Evolutionary conservation across 192 early-diverging fungal species (phyloP).

Genomic region (Geosiphon pyriformis): DNA sequence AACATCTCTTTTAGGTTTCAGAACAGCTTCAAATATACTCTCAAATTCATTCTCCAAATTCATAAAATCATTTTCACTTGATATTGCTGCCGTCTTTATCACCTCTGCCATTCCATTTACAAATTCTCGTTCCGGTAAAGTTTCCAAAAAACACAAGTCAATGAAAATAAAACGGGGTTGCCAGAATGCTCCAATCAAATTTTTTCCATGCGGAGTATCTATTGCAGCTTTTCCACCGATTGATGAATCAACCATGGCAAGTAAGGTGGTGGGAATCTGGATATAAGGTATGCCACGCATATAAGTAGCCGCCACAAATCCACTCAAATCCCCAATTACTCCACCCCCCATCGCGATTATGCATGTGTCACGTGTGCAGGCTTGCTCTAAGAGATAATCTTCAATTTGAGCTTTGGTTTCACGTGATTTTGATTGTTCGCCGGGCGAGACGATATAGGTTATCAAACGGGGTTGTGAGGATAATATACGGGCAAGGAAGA

Average conservation of each 20-base stretch:
- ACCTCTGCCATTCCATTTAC: conserved; percentile 97
- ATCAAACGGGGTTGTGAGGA: conserved; percentile 53
- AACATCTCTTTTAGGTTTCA: conserved; percentile 37
- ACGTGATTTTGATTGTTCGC: conserved; percentile 85
- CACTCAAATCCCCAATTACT: conserved; percentile 93
- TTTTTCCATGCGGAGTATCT: conserved; percentile 95
- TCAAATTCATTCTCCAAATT: conserved; percentile 83
- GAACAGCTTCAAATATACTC: conserved; percentile 70
- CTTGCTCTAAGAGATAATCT: conserved; percentile 80
- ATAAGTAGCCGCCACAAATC: conserved; percentile 96
- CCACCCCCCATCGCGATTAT: conserved; percentile 94
- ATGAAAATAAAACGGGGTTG: conserved; percentile 92
- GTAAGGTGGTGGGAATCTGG: conserved; percentile 91
- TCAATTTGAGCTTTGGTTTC: conserved; percentile 82
- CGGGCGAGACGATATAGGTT: conserved; percentile 74
- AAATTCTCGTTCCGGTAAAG: conserved; percentile 87
- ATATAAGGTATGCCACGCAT: conserved; percentile 95
- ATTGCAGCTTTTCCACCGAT: conserved; percentile 96
- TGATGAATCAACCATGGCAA: conserved; percentile 97
- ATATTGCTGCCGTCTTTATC: conserved; percentile 96
- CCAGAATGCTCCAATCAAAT: conserved; percentile 94
- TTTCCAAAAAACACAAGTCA: conserved; percentile 78
- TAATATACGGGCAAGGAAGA: conserved; percentile 14
- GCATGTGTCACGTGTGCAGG: conserved; percentile 89
- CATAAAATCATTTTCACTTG: conserved; percentile 80